Base-by-base conservation (phyloP, 306 rosid species). In the Quercus parvula region DNA sequence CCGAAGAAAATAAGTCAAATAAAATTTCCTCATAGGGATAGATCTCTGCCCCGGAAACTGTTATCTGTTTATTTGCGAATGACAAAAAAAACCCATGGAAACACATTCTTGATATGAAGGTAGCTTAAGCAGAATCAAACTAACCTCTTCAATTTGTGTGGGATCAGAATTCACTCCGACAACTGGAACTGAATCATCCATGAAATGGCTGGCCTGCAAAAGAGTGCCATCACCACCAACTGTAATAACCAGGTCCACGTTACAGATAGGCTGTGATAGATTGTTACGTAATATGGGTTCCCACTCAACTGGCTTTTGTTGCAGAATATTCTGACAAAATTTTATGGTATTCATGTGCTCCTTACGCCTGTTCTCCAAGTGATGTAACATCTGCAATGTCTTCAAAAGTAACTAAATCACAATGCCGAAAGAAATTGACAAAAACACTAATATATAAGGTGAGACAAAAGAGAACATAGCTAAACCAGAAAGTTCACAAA, bases 151-250 rank as follows among this genome's bases (percentile, higher is more conserved):
- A 77, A 79, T 80, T 76, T 57, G 81, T 28, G 99, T 91, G 66
- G 99, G 98, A 81, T 91, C 99, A 52, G 99, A 95, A 82, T 95
- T 95, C 80, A 95, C 96, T 77, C 99, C 99, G n/a, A 95, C 89
- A 82, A 92, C 79, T 13, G 98, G 97, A 85, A 91, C 77, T 6
- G 84, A 83, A 75, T 91, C 91, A 73, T 95, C 94, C 79, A 91
- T 81, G 74, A 86, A 91, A 92, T 95, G 94, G 82, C 97, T 91
- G 44, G 96, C 96, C 77, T 89, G 97, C 75, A 95, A 78, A 77
- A 95, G 91, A 49, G 99, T 91, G 74, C 99, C 99, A 86, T 91
- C 99, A 35, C 98, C 99, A 58, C 99, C 99, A 80, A 95, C 77
- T 38, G 99, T 85, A 52, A 92, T 86, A 77, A 95, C 93, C 78